These are phyloP conservation scores for Nicotiana knightiana DNA, from an alignment of 257 asterid genomes.

Conservation along the genomic window DNA sequence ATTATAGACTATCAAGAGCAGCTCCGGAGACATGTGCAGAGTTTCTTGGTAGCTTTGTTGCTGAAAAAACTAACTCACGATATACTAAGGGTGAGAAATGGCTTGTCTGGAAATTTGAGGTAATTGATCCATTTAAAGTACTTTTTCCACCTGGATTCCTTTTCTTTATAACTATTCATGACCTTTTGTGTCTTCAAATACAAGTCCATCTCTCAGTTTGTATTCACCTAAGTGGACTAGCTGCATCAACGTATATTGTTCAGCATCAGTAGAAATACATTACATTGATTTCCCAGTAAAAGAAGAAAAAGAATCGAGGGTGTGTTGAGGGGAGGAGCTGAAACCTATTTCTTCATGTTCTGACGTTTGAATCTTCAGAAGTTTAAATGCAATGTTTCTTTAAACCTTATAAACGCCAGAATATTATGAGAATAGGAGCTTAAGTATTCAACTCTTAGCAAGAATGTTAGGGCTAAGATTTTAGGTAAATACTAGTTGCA, in stretches of 20 bases:
- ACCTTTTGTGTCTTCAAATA: not conserved
- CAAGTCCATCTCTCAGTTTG: not conserved
- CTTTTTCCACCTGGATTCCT: not conserved
- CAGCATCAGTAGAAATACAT: not conserved
- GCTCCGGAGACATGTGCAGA: slow-evolving; percentile 97
- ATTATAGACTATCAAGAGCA: slow-evolving; percentile 85
- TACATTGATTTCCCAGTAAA: not conserved
- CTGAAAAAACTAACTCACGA: slow-evolving; percentile 65
- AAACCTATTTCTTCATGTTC: not conserved
- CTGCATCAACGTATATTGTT: not conserved
- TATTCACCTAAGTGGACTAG: not conserved
- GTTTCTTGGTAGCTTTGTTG: slow-evolving; percentile 79
- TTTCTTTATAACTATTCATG: not conserved
- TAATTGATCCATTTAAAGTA: slow-evolving; percentile 21
- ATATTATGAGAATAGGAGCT: not conserved
- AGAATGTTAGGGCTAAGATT: not conserved
- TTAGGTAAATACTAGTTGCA: not conserved
- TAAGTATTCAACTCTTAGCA: not conserved
- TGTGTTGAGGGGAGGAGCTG: not conserved
- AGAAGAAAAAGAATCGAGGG: not conserved
- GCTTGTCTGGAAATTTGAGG: slow-evolving; percentile 99
- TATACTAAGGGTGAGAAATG: slow-evolving; percentile 96
- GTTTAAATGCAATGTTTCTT: not conserved
- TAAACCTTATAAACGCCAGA: not conserved
- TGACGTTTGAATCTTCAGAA: not conserved